Evolutionary conservation across 2,329 filamentous ascomycete genomes (phyloP).

Genomic region (Berkeleyomyces rouxiae): DNA sequence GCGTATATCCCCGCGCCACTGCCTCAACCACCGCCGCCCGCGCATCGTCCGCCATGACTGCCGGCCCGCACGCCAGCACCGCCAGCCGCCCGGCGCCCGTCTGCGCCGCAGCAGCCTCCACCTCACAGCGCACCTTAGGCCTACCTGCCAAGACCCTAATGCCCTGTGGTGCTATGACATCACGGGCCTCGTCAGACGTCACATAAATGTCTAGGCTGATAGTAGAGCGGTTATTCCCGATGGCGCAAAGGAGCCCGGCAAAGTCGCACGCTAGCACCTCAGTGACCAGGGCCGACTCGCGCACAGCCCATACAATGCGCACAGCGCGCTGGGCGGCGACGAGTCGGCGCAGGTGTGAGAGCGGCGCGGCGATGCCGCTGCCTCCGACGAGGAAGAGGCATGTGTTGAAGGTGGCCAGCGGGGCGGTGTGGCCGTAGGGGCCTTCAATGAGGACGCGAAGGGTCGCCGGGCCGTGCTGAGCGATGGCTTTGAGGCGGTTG

Average conservation of each 20-base stretch:
- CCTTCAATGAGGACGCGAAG: constrained; percentile 27
- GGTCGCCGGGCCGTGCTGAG: constrained; percentile 17
- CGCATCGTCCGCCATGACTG: constrained; percentile 28
- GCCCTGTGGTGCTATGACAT: constrained; percentile 8
- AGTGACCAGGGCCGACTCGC: constrained; percentile 24
- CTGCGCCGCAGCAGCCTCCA: constrained; percentile 18
- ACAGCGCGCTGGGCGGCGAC: constrained; percentile 17
- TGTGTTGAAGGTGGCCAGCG: constrained; percentile 24
- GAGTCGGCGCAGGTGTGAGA: constrained; percentile 24
- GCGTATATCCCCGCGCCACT: constrained; percentile 17
- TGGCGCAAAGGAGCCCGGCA: background rate
- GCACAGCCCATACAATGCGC: constrained; percentile 28
- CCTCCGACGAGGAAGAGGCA: constrained; percentile 30
- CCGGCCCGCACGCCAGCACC: constrained; percentile 29
- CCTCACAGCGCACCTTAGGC: constrained; percentile 21
- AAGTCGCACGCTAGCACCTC: constrained; percentile 20
- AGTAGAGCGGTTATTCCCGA: background rate
- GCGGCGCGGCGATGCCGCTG: constrained; percentile 27
- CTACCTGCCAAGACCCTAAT: constrained; percentile 18
- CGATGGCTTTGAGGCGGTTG: constrained; percentile 21
- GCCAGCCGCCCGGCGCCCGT: constrained; percentile 20
- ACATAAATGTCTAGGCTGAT: constrained; percentile 23
- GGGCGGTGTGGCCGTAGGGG: constrained; percentile 27
- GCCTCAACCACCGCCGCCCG: constrained; percentile 22
- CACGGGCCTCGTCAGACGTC: constrained; percentile 15